phyloP scores from a whole-genome alignment of 1,139 yeast species.

The Arxiozyma telluris region DNA sequence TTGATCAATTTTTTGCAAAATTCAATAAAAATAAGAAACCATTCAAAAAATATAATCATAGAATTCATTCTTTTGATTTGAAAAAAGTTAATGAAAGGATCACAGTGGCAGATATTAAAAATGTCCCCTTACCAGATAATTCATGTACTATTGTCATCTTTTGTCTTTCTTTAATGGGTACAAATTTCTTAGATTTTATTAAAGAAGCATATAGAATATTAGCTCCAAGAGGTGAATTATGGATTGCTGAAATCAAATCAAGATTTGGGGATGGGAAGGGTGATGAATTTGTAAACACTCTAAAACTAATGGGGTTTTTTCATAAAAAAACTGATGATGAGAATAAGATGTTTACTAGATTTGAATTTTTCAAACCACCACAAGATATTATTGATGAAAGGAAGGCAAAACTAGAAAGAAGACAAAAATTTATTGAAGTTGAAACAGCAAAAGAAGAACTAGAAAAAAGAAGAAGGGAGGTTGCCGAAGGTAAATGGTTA shows the following conservation, averaged over 20 bases:
- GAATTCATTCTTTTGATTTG: conserved; percentile 83
- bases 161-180: conserved; percentile 94
- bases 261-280: conserved; percentile 65
- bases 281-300: conserved; percentile 65
- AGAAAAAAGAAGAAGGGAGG: conserved; percentile 44
- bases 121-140: conserved; percentile 73
- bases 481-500: conserved; percentile 79
- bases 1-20: conserved; percentile 38
- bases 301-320: conserved; percentile 74
- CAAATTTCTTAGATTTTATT: conserved; percentile 85
- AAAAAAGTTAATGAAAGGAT: conserved; percentile 78
- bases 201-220: conserved; percentile 81
- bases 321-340: conserved; percentile 80
- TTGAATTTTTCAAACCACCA: conserved; percentile 87
- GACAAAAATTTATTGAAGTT: conserved; percentile 62
- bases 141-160: conserved; percentile 81
- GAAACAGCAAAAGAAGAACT: conserved; percentile 54
- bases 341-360: conserved; percentile 89
- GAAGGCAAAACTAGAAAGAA: conserved; percentile 52
- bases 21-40: conserved; percentile 31
- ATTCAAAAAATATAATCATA: conserved; percentile 34
- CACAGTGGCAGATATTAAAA: conserved; percentile 88
- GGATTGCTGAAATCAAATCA: conserved; percentile 97
- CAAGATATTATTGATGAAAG: conserved; percentile 59
- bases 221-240: conserved; percentile 85